Base-by-base conservation (phyloP, 2,329 filamentous ascomycete species). In the Apiospora phragmitis region DNA sequence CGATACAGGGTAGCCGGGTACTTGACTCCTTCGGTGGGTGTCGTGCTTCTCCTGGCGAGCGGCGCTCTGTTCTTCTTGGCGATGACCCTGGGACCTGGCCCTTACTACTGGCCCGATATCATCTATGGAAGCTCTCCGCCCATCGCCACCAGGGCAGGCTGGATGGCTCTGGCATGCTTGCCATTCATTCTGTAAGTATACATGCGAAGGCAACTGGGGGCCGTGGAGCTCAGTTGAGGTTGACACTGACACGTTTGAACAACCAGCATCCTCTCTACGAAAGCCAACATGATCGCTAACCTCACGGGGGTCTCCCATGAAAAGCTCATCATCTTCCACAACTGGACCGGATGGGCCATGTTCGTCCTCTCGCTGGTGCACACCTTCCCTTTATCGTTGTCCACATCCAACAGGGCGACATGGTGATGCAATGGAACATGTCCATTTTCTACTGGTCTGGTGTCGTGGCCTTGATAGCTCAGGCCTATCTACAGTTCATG, bases 331-430 rank as follows among this genome's bases (percentile, higher is more conserved):
- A 77, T 87, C n/a, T 88, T 86, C 75, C 87, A 89, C 74, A 82
- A 83, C 67, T 88, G 86, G 85, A 81, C 84, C 4, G 83, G 83
- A 62, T 88, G 86, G 77, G 86, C 85, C 42, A 88, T 89, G 81
- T 88, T 89, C 70, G 80, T 86, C 24, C 80, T 89, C 0, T 86
- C 87, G 0, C 78, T 90, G 4, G 73, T 90, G 7, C 88, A 91
- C 74, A 90, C 88, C 0, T 90, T 90, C 67, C 88, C 0, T 90
- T 89, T 74, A 85, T 90, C 70, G 79, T 90, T 0, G 87, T 83
- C 72, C 81, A 88, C 72, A 81, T 85, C 29, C 76, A 79, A 71
- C 83, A 81, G 51, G 84, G 85, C 4, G 83, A 87, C 59, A 86
- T 90, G 82, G 80, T 81, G 11, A 76, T 74, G 45, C 74, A 83